These are phyloP conservation scores for Cryptococcus depauperatus DNA, from an alignment of 1,284 basidiomycete genomes.

Conservation along the genomic window DNA sequence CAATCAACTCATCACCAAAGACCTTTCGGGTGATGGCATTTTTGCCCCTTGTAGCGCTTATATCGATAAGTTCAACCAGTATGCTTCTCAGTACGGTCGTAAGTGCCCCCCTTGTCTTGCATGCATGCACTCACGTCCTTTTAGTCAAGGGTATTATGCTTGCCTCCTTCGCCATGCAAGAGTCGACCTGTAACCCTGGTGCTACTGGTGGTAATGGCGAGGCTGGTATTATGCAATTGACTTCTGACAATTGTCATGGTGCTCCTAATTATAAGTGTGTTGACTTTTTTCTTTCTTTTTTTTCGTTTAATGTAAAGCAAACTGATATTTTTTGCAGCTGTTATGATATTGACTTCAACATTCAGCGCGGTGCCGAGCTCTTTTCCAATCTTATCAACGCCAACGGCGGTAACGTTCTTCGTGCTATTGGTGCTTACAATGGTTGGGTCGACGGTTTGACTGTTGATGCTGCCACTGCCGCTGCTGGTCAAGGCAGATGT, in stretches of 20 bases:
- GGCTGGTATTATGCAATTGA: slow-evolving; percentile 76
- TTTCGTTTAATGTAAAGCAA: slow-evolving; percentile 2
- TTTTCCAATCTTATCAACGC: slow-evolving; percentile 47
- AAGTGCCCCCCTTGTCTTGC: slow-evolving; percentile 26
- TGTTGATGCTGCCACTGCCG: slow-evolving; percentile 54
- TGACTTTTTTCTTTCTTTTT: background rate
- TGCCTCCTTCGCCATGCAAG: slow-evolving; percentile 77
- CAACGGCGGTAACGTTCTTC: slow-evolving; percentile 56
- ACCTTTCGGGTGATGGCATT: slow-evolving; percentile 54
- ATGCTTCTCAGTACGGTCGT: slow-evolving; percentile 52
- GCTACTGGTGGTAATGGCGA: slow-evolving; percentile 69
- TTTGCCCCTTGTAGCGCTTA: slow-evolving; percentile 58
- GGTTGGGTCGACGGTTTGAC: slow-evolving; percentile 64
- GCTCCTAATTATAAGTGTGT: slow-evolving; percentile 20
- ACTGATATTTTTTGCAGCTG: slow-evolving; percentile 18
- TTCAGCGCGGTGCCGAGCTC: slow-evolving; percentile 28
- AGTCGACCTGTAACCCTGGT: slow-evolving; percentile 62
- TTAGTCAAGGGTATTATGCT: slow-evolving; percentile 63
- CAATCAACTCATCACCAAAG: slow-evolving; percentile 50
- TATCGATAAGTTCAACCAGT: slow-evolving; percentile 56
- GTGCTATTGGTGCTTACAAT: slow-evolving; percentile 65
- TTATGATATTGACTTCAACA: slow-evolving; percentile 53
- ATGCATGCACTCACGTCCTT: background rate
- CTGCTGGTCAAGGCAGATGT: slow-evolving; percentile 54
- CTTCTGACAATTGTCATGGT: slow-evolving; percentile 61